Conservation (phyloP, 1,284 basidiomycete species). For the Austroboletus novae-zelandiae region DNA sequence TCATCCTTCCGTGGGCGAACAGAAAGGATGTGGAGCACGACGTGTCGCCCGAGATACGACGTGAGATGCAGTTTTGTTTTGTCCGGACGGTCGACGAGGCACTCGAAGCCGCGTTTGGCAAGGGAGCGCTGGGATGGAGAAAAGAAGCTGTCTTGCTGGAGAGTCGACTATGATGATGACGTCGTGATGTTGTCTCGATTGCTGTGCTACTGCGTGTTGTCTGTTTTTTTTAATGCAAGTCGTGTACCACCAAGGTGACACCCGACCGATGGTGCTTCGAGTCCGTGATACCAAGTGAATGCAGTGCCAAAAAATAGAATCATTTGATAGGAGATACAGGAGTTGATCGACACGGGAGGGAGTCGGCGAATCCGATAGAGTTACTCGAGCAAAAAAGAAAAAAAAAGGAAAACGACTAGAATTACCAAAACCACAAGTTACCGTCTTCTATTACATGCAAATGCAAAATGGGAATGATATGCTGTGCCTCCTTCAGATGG, state of each 20-base stretch:
- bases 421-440: conserved; percentile 31
- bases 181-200: neutral
- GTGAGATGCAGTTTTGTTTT: conserved; percentile 77
- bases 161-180: conserved; percentile 44
- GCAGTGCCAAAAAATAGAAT: conserved; percentile 2
- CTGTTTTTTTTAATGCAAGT: neutral
- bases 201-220: neutral
- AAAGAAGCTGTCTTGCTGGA: conserved; percentile 49
- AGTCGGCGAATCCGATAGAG: conserved; percentile 9
- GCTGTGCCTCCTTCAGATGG: conserved; percentile 62
- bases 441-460: conserved; percentile 43
- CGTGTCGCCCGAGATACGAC: conserved; percentile 66
- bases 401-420: conserved; percentile 14
- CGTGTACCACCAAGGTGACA: neutral
- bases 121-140: conserved; percentile 59
- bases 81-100: conserved; percentile 78
- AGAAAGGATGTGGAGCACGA: conserved; percentile 85
- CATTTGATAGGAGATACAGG: conserved; percentile 25
- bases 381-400: conserved; percentile 6
- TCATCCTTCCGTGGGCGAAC: conserved; percentile 82
- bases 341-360: conserved; percentile 6
- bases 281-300: neutral
- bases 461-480: conserved; percentile 43
- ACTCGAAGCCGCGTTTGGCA: conserved; percentile 77
- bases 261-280: too few relatives aligned